Evolutionary conservation across 805 yeast species (phyloP), one percentile per base, ranked within the genome.

Genomic region (Starmerella davenportii): DNA sequence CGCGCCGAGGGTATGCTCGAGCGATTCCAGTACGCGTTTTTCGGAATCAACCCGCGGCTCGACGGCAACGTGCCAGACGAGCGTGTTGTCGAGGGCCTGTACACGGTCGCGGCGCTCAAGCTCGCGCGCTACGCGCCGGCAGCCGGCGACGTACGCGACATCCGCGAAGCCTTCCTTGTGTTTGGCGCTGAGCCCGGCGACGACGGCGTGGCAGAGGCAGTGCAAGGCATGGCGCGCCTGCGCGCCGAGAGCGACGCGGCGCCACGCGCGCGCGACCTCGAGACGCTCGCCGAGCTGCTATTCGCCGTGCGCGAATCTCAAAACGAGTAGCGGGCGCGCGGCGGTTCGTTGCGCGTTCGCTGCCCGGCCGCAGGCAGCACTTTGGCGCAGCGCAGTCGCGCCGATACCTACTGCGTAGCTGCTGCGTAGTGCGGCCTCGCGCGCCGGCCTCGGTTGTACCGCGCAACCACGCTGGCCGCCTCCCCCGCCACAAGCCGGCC

Each of bases 21-120:
- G 41, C 73, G 96, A 54, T 67, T 84, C 49, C 93, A 80, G 56
- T 72, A 66, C 49, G 85, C 93, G 0, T 56, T 82, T 21, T 85
- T 74, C 53, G 95, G 95, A n/a, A 78, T 84, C 40, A 72, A 74
- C 43, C 81, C 79, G 21, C 72, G 71, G 38, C 62, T 73, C 35
- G 75, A 68, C 39, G 72, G 72, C 39, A 68, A 75, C 47, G 55
- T 59, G 15, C 73, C 74, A 13, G 78, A 77, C 51, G 60, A 65
- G 36, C 62, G 65, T 41, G 77, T 78, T 37, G 61, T 73, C 21
- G 62, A 69, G 39, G 95, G 95, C 19, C 63, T 85, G 32, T 63
- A 70, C 48, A 71, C 60, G 47, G 69, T 81, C 30, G 81, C 93
- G 21, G 64, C 71, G 50, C 59, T 82, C 55, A 80, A 80, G 60